Conservation (phyloP, 441 rosid species). For the Dalechampia spathulata region DNA sequence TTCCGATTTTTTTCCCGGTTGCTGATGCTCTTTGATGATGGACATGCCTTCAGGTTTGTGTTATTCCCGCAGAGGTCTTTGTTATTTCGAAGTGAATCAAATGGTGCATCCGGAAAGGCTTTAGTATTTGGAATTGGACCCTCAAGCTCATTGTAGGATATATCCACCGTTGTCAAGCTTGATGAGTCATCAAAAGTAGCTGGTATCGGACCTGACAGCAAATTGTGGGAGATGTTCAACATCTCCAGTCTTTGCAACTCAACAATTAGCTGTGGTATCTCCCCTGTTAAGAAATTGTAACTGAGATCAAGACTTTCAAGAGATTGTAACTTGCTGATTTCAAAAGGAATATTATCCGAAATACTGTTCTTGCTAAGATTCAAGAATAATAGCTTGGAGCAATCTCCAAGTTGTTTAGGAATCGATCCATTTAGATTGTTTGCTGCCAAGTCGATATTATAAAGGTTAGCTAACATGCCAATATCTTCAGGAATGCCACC, state of each 20-base stretch:
- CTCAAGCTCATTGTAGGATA: background rate
- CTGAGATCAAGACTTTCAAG: too few species aligned
- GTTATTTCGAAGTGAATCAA: background rate
- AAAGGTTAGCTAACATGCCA: background rate
- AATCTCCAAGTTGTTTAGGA: background rate
- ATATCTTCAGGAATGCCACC: background rate
- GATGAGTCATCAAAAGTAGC: background rate
- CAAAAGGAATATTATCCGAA: too few species aligned
- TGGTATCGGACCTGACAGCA: conserved; percentile 5
- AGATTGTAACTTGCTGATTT: too few species aligned
- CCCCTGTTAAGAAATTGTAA: too few species aligned
- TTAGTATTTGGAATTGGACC: background rate
- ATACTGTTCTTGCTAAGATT: too few species aligned
- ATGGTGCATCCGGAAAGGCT: background rate
- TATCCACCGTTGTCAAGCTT: background rate
- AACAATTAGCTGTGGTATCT: too few species aligned
- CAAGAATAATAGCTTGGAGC: background rate
- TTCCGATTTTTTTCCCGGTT: too few species aligned
- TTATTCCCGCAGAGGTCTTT: background rate
- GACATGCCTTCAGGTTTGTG: background rate
- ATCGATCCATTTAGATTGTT: conserved; percentile 3
- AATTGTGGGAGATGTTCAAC: background rate
- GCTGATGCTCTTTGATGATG: background rate
- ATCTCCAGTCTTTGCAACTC: too few species aligned
- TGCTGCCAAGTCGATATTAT: background rate